These are phyloP conservation scores for Citrullus colocynthis DNA, from an alignment of 306 rosid species.

Conservation along the genomic window DNA sequence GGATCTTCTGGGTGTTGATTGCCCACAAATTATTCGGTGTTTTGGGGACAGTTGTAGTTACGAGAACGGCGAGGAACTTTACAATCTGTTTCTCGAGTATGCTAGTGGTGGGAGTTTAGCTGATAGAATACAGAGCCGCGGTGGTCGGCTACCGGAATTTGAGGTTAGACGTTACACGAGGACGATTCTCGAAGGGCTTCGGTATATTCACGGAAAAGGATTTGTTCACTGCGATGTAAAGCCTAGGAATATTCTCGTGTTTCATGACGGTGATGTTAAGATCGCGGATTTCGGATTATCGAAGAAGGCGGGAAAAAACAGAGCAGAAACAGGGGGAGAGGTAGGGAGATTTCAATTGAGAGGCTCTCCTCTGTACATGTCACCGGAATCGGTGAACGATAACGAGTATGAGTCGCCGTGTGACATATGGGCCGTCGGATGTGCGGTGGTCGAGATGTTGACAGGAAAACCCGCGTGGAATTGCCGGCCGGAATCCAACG, in stretches of 20 bases:
- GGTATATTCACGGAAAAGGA: constrained; percentile 36
- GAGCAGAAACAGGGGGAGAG: neutral
- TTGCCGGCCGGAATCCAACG: constrained; percentile 13
- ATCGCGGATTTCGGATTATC: constrained; percentile 81
- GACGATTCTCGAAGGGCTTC: constrained; percentile 37
- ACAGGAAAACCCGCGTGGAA: constrained; percentile 64
- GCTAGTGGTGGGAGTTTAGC: constrained; percentile 49
- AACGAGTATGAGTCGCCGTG: constrained; percentile 41
- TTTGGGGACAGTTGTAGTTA: constrained; percentile 29
- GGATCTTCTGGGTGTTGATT: constrained; percentile 17
- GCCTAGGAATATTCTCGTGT: constrained; percentile 54
- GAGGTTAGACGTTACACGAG: constrained; percentile 31
- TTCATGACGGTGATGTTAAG: constrained; percentile 33
- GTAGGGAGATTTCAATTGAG: constrained; percentile 15
- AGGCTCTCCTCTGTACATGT: constrained; percentile 71
- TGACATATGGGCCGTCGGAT: constrained; percentile 77
- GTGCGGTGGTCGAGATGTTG: constrained; percentile 58
- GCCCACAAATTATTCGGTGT: constrained; percentile 34
- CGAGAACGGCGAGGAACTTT: constrained; percentile 28
- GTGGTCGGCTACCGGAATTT: constrained; percentile 34
- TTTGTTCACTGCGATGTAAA: constrained; percentile 87
- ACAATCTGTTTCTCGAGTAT: constrained; percentile 55
- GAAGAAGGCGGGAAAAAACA: constrained; percentile 19
- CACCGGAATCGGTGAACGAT: constrained; percentile 67
- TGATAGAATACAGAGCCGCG: constrained; percentile 30